Conservation (phyloP, 768 basidiomycete species). For the Exidia glandulosa region DNA sequence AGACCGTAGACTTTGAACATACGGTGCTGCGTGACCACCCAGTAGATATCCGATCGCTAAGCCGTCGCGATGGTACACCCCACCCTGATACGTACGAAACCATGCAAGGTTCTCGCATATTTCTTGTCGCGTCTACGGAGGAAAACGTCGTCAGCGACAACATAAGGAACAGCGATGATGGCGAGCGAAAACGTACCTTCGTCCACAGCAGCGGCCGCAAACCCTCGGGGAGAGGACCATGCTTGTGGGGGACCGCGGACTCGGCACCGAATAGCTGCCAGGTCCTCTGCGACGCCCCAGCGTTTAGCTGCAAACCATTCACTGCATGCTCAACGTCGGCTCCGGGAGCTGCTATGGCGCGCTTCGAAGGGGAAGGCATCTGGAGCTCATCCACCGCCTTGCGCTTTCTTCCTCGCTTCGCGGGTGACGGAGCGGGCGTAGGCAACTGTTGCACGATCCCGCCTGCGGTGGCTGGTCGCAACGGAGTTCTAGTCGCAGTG, state of each 20-base stretch:
- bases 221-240: background rate
- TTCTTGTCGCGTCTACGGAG: conserved; percentile 63
- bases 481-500: too few relatives aligned
- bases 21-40: conserved; percentile 60
- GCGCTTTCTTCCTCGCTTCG: too few relatives aligned
- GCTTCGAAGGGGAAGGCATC: too few relatives aligned
- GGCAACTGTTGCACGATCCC: too few relatives aligned
- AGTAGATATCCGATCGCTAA: conserved; percentile 70
- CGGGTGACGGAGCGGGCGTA: too few relatives aligned
- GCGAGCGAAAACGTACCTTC: background rate
- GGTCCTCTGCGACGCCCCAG: too few relatives aligned
- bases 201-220: background rate
- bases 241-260: background rate
- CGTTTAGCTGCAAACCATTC: too few relatives aligned
- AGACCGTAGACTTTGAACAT: conserved; percentile 9
- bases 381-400: too few relatives aligned
- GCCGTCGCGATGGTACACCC: conserved; percentile 56
- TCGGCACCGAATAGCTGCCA: too few relatives aligned
- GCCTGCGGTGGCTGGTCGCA: too few relatives aligned
- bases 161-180: background rate
- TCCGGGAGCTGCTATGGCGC: too few relatives aligned
- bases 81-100: conserved; percentile 59
- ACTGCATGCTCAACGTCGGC: too few relatives aligned
- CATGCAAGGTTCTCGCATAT: conserved; percentile 70
- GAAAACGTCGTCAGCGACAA: background rate